Percentiles rank a stretch among this genome's conserved stretches.
phyloP scores from a whole-genome alignment of 225 moss, liverwort and hornwort genomes.

The Physcomitrellopsis africana region DNA sequence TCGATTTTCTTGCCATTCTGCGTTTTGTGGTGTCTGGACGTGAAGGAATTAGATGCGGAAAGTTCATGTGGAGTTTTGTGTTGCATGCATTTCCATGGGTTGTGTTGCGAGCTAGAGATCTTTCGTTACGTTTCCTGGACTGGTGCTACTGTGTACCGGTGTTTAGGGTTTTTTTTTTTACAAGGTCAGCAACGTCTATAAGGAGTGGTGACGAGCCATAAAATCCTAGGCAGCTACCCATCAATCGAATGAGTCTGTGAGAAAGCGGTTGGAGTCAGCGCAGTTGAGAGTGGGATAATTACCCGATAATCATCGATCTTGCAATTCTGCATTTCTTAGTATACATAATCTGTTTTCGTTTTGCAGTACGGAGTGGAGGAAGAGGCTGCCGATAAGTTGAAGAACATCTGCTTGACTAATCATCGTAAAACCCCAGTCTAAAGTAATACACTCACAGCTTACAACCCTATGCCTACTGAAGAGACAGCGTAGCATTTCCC shows the following conservation, averaged over 20 bases:
- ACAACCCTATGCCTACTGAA: too few species aligned
- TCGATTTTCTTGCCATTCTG: neutral
- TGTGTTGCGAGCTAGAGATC: neutral
- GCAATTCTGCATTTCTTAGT: neutral
- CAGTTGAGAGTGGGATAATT: neutral
- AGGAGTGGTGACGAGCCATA: neutral
- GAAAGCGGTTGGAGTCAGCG: conserved; percentile 3
- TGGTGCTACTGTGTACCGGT: neutral
- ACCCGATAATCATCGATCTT: neutral
- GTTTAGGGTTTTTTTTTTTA: conserved; percentile 7
- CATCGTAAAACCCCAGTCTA: conserved; percentile 25
- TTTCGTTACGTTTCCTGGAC: neutral
- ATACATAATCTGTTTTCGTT: neutral
- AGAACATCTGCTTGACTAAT: conserved; percentile 39
- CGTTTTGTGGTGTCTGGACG: neutral
- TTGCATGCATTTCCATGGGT: neutral
- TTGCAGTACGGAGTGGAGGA: conserved; percentile 55
- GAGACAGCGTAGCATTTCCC: too few species aligned
- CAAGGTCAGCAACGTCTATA: neutral
- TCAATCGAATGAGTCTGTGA: neutral
- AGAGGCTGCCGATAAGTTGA: conserved; percentile 44
- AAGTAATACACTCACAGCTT: neutral
- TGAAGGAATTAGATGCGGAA: too few species aligned
- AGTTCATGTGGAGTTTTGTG: too few species aligned
- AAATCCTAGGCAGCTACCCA: neutral